These are phyloP conservation scores for Protoeuglena noctilucae DNA, from an alignment of 139 green algal species.

Conservation along the genomic window DNA sequence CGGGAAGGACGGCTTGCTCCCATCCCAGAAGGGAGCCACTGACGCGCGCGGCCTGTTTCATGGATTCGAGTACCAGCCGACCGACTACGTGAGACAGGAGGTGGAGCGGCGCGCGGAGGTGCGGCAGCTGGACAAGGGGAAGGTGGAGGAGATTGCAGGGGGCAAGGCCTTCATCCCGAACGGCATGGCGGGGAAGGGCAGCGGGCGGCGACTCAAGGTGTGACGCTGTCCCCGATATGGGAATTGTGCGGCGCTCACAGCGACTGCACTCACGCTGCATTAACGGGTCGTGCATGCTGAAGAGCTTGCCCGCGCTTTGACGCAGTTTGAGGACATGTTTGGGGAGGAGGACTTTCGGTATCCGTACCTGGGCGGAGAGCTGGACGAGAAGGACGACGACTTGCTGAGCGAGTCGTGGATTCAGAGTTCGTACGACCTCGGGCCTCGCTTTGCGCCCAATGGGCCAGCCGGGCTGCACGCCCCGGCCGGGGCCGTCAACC, in stretches of 20 bases:
- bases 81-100: background rate
- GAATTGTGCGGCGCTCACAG: no score
- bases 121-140: background rate
- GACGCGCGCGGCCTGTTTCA: background rate
- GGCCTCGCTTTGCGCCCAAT: no score
- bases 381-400: background rate
- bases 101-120: background rate
- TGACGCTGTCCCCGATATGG: no score
- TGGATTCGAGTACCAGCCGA: background rate
- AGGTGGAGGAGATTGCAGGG: background rate
- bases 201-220: no score
- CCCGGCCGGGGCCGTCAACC: no score
- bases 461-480: no score
- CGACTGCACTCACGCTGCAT: no score
- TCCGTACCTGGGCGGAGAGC: background rate
- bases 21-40: background rate
- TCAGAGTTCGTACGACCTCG: no score
- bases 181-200: no score
- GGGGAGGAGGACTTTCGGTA: background rate
- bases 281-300: no score
- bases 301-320: no score
- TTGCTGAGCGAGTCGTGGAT: background rate
- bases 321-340: constrained; percentile 1
- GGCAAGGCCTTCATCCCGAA: background rate
- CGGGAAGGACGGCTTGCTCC: background rate